Evolutionary conservation across 2,329 filamentous ascomycete genomes (phyloP), one percentile per base, ranked within the genome.

Genomic region (Dissoconium aciculare): DNA sequence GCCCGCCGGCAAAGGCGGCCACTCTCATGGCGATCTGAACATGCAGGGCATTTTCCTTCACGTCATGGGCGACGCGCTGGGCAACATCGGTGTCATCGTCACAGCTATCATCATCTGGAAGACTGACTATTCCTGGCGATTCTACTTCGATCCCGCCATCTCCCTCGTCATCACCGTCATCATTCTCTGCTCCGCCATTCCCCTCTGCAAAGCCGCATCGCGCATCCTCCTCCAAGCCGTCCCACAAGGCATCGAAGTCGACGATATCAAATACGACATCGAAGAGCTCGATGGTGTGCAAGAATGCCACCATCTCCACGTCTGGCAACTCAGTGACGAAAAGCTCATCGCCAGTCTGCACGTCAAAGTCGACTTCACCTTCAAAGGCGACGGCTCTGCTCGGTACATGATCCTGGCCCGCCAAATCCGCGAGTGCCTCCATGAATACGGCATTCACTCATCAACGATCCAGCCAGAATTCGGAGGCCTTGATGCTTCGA

Each of bases 381-480:
- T 92, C 54, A 77, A 84, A 50, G 80, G 79, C 28, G 73, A 84
- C 44, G 37, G 78, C 25, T 71, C 68, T 0, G 67, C 69, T 32
- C 74, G 77, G 47, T 98, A 95, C 59, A 98, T 98, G 87, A 69
- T 76, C 40, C 69, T 98, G 23, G 83, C 87, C 12, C 74, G 73
- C 36, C 74, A 78, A 34, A 80, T 91, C 11, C 71, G 85, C 28
- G 76, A 76, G 49, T 98, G 89, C 49, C 72, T 98, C 3, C 89
- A 98, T 55, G 85, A 74, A 19, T 94, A 92, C 46, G 87, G 89
- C 33, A 95, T 98, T 42, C 89, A 98, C 61, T 91, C 81, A 21
- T 87, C 84, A 19, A 98, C 89, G 9, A 95, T 98, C 45, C 89
- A 98, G 57, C 89, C 89, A 4, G 89, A 98, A 55, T 98, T 63